Evolutionary conservation across 139 green algal species (phyloP).

Genomic region (Chlamydomonas schloesseri): DNA sequence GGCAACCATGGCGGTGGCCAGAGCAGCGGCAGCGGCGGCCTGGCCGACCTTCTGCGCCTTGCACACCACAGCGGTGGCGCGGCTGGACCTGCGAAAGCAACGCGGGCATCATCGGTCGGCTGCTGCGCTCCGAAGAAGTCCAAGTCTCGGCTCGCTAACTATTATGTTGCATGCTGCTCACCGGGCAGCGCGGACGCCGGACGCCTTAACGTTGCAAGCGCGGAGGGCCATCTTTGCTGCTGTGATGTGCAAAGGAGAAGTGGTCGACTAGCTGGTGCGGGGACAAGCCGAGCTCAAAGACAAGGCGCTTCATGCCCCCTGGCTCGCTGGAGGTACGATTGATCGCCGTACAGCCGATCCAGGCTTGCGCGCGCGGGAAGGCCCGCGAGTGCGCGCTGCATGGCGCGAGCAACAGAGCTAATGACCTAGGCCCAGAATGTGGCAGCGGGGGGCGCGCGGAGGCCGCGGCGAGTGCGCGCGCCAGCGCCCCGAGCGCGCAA

Average conservation of each 20-base stretch:
- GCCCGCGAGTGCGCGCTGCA: too few relatives aligned
- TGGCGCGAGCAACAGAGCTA: too few relatives aligned
- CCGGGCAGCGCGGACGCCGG: slow-evolving; percentile 13
- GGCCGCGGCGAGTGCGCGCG: too few relatives aligned
- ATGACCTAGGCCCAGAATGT: too few relatives aligned
- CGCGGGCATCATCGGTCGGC: neutral
- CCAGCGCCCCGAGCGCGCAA: too few relatives aligned
- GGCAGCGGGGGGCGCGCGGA: too few relatives aligned
- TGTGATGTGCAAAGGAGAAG: neutral
- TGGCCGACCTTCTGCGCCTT: slow-evolving; percentile 69
- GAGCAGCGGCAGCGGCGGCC: slow-evolving; percentile 71
- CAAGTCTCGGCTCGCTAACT: neutral
- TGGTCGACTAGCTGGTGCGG: too few relatives aligned
- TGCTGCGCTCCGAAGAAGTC: neutral
- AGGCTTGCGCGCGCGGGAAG: too few relatives aligned
- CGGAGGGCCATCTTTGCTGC: slow-evolving; percentile 42
- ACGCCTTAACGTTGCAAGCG: slow-evolving; percentile 6
- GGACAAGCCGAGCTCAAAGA: too few relatives aligned
- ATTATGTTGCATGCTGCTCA: neutral
- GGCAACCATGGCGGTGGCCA: slow-evolving; percentile 77
- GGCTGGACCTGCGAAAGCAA: neutral
- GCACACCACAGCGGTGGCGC: slow-evolving; percentile 47
- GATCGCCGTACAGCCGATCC: too few relatives aligned
- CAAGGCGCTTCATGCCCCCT: too few relatives aligned
- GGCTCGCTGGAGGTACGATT: too few relatives aligned